Evolutionary conservation across 2,329 filamentous ascomycete genomes (phyloP).

Genomic region (Tolypocladium amazonense): DNA sequence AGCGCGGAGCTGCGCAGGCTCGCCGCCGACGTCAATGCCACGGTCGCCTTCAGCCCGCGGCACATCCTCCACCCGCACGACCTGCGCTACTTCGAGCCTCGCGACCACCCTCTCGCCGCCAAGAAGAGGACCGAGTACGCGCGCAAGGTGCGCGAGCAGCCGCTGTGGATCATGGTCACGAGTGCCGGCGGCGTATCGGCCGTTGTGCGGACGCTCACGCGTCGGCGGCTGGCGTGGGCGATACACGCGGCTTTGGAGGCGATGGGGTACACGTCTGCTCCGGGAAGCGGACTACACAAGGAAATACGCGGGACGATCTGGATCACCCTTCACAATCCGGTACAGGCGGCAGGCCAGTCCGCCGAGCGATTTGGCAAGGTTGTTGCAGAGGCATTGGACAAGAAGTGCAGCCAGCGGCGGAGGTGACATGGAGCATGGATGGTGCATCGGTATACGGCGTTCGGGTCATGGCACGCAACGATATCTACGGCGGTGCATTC

Average conservation of each 20-base stretch:
- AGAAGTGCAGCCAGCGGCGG: constrained; percentile 1
- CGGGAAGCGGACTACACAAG: constrained; percentile 3
- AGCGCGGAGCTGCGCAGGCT: constrained; percentile 5
- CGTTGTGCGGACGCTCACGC: constrained; percentile 15
- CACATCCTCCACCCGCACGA: constrained; percentile 23
- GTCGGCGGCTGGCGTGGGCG: constrained; percentile 14
- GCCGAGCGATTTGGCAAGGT: constrained; percentile 9
- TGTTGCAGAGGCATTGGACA: constrained; percentile 8
- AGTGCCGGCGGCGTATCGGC: constrained; percentile 3
- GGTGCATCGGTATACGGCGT: neutral
- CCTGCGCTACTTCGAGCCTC: constrained; percentile 19
- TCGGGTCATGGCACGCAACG: neutral
- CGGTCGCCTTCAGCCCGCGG: constrained; percentile 13
- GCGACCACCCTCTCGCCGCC: constrained; percentile 19
- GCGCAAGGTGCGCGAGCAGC: constrained; percentile 12
- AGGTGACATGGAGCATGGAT: neutral
- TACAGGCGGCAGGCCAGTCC: constrained; percentile 6
- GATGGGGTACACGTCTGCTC: constrained; percentile 11
- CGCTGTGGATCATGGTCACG: constrained; percentile 21
- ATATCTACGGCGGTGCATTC: neutral
- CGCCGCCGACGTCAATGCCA: constrained; percentile 9
- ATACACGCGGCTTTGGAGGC: constrained; percentile 16
- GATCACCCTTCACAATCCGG: constrained; percentile 9
- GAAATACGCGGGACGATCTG: constrained; percentile 15
- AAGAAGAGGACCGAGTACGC: constrained; percentile 15